Conservation (phyloP, 2,329 filamentous ascomycete genomes). For the Pyrenophora teres region DNA sequence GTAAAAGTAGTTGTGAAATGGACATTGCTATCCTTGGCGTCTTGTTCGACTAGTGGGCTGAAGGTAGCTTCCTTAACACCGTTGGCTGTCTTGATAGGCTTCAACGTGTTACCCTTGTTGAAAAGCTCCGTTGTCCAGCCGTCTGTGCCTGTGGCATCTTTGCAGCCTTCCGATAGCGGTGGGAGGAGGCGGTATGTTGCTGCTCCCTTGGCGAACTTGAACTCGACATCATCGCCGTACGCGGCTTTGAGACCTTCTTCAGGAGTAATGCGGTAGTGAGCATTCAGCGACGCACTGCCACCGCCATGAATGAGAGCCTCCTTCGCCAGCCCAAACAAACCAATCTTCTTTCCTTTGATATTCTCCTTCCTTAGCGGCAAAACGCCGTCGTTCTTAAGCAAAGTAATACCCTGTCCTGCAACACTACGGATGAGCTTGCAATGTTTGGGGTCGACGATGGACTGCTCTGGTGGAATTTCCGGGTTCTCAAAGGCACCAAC, state of each 20-base stretch:
- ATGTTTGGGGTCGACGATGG: conserved; percentile 66
- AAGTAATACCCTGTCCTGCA: conserved; percentile 69
- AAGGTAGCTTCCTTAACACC: conserved; percentile 34
- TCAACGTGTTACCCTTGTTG: conserved; percentile 26
- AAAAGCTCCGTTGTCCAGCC: conserved; percentile 43
- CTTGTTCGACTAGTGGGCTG: conserved; percentile 29
- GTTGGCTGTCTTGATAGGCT: conserved; percentile 29
- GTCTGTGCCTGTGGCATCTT: conserved; percentile 30
- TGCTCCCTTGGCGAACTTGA: conserved; percentile 41
- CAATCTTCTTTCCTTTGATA: conserved; percentile 60
- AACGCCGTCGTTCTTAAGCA: conserved; percentile 72
- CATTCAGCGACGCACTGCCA: conserved; percentile 37
- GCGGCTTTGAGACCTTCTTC: conserved; percentile 33
- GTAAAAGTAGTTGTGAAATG: conserved; percentile 30
- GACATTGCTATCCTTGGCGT: conserved; percentile 33
- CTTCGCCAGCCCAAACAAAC: conserved; percentile 72
- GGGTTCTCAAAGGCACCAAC: conserved; percentile 65
- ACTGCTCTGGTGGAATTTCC: conserved; percentile 60
- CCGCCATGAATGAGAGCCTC: conserved; percentile 44
- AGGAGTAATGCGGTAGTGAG: conserved; percentile 35
- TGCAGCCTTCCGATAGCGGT: conserved; percentile 33
- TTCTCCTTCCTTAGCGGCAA: conserved; percentile 69
- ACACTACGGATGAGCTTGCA: conserved; percentile 66
- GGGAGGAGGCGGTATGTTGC: conserved; percentile 44
- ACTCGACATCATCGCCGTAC: conserved; percentile 37